Base-by-base conservation (phyloP, 78 protist genomes). In the slime mould (Dictyostelium discoideum) region DNA sequence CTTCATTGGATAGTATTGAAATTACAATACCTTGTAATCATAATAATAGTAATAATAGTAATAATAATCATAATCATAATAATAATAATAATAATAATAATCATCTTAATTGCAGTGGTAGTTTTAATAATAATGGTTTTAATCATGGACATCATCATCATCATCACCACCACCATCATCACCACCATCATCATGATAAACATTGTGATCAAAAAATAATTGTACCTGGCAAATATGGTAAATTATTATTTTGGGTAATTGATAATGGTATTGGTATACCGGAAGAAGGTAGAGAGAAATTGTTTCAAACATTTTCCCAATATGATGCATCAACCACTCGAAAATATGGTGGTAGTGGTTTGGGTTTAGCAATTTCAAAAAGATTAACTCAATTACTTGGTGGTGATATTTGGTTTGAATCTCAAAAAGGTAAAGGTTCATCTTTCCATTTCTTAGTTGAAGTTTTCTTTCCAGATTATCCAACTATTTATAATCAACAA, bases 191-290 rank as follows among this genome's bases (percentile, higher is more conserved):
- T 26, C 65, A 65, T 65, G 24, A 24, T 65, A 65, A 65, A 22
- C 14, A 26, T 13, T 13, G 40, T 72, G 54, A 40, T 42, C 54
- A 40, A 40, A 77, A 77, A 22, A 10, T 32, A 0, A 26, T 26
- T 5, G 48, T 81, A 18, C 69, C 39, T 9, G 89, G 89, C 11
- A 85, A 24, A 39, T 85, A 85, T 67, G 89, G 89, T 67, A 85
- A 85, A 67, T 26, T 87, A 57, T 29, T 77, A 42, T 87, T 87
- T 87, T 79, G 94, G 65, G 96, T 96, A 1, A 44, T 54, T n/a
- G 97, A 96, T 79, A 92, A 85, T 69, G 97, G 97, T 57, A 92
- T 96, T 69, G 97, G 97, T 22, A 96, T 96, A 39, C 85, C 87
- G 7, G 92, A 79, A 18, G 92, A 84, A 7, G 85, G 82, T 26